These are phyloP conservation scores for Beta corolliflora DNA, from an alignment of 179 eudicot genomes.

Conservation along the genomic window DNA sequence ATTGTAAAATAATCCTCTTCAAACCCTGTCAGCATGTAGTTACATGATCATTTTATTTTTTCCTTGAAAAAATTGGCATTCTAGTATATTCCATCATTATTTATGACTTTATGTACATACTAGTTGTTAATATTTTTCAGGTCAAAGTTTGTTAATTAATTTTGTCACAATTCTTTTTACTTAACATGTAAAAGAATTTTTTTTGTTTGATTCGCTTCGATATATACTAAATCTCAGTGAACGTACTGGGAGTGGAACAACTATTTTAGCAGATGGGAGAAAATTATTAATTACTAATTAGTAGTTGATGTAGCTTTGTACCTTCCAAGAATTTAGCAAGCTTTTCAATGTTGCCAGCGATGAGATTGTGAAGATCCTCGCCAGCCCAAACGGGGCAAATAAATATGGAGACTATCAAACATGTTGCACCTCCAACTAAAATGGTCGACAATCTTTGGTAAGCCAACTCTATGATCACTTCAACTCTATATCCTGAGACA, in stretches of 20 bases:
- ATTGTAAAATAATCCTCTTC: conserved; percentile 50
- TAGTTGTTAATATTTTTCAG: too few relatives aligned
- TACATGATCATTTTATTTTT: neutral
- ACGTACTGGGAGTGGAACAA: too few relatives aligned
- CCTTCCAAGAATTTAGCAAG: conserved; percentile 65
- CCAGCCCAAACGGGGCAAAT: conserved; percentile 88
- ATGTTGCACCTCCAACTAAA: conserved; percentile 50
- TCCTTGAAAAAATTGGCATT: neutral
- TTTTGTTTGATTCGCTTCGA: too few relatives aligned
- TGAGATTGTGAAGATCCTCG: conserved; percentile 57
- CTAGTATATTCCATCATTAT: too few relatives aligned
- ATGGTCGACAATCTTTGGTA: conserved; percentile 59
- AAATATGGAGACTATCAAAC: conserved; percentile 48
- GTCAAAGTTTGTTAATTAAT: too few relatives aligned
- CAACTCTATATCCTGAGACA: conserved; percentile 66
- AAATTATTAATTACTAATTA: neutral
- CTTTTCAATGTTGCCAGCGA: conserved; percentile 45
- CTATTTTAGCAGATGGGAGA: too few relatives aligned
- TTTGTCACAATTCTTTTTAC: too few relatives aligned
- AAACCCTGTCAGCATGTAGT: conserved; percentile 46
- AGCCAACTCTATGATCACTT: conserved; percentile 51
- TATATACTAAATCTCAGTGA: too few relatives aligned
- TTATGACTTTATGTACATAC: too few relatives aligned
- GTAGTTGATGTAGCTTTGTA: conserved; percentile 10
- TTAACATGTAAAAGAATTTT: too few relatives aligned